phyloP scores from a whole-genome alignment of 805 yeast species.

The Candida hispaniensis region DNA sequence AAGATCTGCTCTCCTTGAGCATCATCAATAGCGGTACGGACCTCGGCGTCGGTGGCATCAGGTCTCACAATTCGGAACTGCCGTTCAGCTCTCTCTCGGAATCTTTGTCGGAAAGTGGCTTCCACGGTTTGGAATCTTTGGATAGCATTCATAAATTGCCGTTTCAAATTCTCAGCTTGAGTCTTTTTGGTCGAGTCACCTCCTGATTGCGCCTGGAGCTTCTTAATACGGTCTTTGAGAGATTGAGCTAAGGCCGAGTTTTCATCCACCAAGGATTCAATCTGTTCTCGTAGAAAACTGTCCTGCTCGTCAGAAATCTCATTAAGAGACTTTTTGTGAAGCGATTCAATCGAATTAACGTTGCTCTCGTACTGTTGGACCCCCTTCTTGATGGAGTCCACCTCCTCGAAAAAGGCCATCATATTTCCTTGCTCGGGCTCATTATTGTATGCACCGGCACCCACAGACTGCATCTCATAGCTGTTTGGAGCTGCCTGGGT shows the following conservation, averaged over 20 bases:
- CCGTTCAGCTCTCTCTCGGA: constrained; percentile 79
- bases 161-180: constrained; percentile 83
- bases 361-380: constrained; percentile 60
- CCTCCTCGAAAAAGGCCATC: constrained; percentile 56
- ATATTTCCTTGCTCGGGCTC: constrained; percentile 35
- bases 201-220: constrained; percentile 46
- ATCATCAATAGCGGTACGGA: constrained; percentile 75
- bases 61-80: constrained; percentile 68
- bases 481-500: constrained; percentile 15
- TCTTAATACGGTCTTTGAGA: constrained; percentile 66
- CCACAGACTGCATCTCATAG: constrained; percentile 15
- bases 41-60: constrained; percentile 57
- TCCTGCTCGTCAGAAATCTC: constrained; percentile 61
- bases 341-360: constrained; percentile 55
- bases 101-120: constrained; percentile 73
- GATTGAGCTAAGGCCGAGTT: constrained; percentile 66
- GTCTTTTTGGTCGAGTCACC: constrained; percentile 68
- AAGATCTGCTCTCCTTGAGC: constrained; percentile 79
- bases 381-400: constrained; percentile 56
- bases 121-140: constrained; percentile 81
- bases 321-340: constrained; percentile 59
- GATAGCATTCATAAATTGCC: constrained; percentile 72
- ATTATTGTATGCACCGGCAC: constrained; percentile 10
- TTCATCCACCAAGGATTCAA: constrained; percentile 67
- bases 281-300: constrained; percentile 56